Evolutionary conservation across 2,329 filamentous ascomycete genomes (phyloP), one percentile per base, ranked within the genome.

Genomic region (Trichophyton simii): DNA sequence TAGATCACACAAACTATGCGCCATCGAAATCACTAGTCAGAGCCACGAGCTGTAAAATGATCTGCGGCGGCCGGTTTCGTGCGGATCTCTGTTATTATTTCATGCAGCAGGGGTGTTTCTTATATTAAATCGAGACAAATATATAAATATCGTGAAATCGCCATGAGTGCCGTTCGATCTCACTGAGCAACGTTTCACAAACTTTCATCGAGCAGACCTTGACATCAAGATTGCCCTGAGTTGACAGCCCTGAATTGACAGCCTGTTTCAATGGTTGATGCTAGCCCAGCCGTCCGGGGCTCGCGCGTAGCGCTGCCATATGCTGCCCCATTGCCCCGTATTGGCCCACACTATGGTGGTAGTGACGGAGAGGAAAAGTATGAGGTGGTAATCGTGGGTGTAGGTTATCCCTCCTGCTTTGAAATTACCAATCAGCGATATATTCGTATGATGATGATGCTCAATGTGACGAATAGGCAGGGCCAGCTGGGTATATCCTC

Each of bases 401-500:
- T 73, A 67, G 61, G 69, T 63, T 13, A n/a, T 28, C 50, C 50
- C 13, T 8, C 15, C 20, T 31, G 13, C 31, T 44, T 13, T 25
- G 22, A 13, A 7, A 50, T 20, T 42, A 34, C 41, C 15, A 15
- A n/a, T 8, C n/a, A n/a, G n/a, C 6, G 1, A 18, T n/a, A 20
- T 60, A 44, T 38, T 38, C 36, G 18, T 15, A 18, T 9, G 18
- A 8, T 18, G 13, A 55, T 11, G 13, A 55, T 11, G 3, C 3
- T n/a, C 34, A 28, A 28, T n/a, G 7, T 4, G 2, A 18, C 48
- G n/a, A 55, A 48, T 38, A 73, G 71, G 75, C 73, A 38, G 76
- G 76, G 8, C 76, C 76, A 1, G 73, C 76, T 8, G 76, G 76
- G 2, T 68, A 78, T 1, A 74, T 77, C 67, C 68, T 77, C 6